Percentiles rank a stretch among this genome's conserved stretches.
Evolutionary conservation across 2,329 filamentous ascomycete species (phyloP).

Genomic region (Endocalyx cinctus): DNA sequence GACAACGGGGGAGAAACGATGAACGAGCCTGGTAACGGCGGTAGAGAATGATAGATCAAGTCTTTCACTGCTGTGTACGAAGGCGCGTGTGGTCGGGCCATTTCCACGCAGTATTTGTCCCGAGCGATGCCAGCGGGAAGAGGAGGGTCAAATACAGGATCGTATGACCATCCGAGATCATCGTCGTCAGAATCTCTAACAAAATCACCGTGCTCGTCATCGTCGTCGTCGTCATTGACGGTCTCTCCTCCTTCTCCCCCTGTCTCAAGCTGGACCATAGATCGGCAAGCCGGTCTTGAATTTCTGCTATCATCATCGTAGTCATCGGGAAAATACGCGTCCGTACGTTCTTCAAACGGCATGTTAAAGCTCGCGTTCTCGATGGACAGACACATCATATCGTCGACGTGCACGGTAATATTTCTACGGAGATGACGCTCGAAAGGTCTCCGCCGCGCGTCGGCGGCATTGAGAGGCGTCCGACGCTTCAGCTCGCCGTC

Average conservation of each 20-base stretch:
- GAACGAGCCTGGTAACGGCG: too few relatives aligned
- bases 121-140: slow-evolving; percentile 13
- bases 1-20: background rate
- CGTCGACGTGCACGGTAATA: slow-evolving; percentile 19
- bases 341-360: slow-evolving; percentile 19
- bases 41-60: background rate
- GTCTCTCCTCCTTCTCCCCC: too few relatives aligned
- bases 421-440: slow-evolving; percentile 18
- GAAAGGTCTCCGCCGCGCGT: background rate
- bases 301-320: too few relatives aligned
- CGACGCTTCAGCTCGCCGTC: slow-evolving; percentile 18
- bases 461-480: slow-evolving; percentile 8
- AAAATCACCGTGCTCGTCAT: too few relatives aligned
- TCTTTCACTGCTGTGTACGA: too few relatives aligned
- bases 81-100: slow-evolving; percentile 11
- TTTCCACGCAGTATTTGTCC: slow-evolving; percentile 16
- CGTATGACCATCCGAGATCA: slow-evolving; percentile 23
- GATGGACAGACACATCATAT: slow-evolving; percentile 23
- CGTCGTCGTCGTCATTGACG: slow-evolving; percentile 1
- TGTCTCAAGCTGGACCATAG: too few relatives aligned
- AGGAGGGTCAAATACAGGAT: slow-evolving; percentile 20
- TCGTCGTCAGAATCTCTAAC: slow-evolving; percentile 1
- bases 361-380: slow-evolving; percentile 31
- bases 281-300: too few relatives aligned
- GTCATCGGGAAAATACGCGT: too few relatives aligned